These are phyloP conservation scores for Globisporangium sylvaticum DNA, from an alignment of 352 stramenopile genomes.

Conservation along the genomic window DNA sequence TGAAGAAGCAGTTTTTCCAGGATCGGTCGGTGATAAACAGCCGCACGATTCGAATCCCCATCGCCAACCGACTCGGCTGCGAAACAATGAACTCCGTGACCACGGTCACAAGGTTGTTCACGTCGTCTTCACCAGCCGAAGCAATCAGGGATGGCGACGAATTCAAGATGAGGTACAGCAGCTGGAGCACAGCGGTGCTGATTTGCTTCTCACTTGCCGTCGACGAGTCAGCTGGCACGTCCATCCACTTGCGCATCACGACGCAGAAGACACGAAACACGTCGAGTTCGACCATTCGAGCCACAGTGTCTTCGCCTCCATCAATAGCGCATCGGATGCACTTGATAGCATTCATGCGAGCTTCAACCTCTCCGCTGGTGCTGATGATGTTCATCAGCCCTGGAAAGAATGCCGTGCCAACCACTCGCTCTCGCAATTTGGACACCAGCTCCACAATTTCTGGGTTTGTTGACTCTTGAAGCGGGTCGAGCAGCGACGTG, in stretches of 20 bases:
- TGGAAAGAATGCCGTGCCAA: conserved; percentile 56
- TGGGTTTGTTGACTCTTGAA: conserved; percentile 33
- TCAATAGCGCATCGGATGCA: conserved; percentile 64
- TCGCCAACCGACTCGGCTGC: conserved; percentile 40
- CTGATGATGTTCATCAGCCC: conserved; percentile 58
- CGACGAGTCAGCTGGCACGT: conserved; percentile 29
- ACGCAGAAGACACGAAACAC: conserved; percentile 64
- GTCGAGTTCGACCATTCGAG: conserved; percentile 68
- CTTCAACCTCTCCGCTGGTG: conserved; percentile 36
- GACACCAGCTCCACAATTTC: conserved; percentile 45
- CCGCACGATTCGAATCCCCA: conserved; percentile 69
- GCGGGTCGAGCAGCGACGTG: conserved; percentile 33
- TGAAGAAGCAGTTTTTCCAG: conserved; percentile 77
- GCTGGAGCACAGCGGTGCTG: conserved; percentile 46
- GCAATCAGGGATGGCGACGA: conserved; percentile 49
- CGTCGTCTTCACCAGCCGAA: conserved; percentile 48
- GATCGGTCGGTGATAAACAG: conserved; percentile 56
- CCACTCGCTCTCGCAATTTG: conserved; percentile 61
- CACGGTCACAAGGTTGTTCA: conserved; percentile 58
- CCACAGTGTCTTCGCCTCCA: conserved; percentile 47
- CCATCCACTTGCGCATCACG: conserved; percentile 61
- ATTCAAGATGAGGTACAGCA: conserved; percentile 68
- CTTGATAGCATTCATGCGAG: conserved; percentile 59
- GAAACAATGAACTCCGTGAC: conserved; percentile 71
- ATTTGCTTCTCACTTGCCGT: conserved; percentile 21